phyloP scores from a whole-genome alignment of 2,329 filamentous ascomycete genomes.

The Talaromyces marneffei region DNA sequence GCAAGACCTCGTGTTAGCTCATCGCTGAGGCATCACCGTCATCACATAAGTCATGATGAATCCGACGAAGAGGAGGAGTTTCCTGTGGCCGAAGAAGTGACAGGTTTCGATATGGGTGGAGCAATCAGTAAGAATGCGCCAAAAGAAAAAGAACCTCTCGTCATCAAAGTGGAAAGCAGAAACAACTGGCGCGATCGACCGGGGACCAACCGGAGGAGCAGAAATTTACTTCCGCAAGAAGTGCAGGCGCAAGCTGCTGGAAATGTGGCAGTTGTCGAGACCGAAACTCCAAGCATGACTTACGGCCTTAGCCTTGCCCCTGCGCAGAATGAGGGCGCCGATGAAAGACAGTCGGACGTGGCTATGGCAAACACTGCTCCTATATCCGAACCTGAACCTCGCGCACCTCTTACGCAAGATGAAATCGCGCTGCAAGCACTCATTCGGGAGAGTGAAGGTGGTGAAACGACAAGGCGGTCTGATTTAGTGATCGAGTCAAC shows the following conservation, averaged over 20 bases:
- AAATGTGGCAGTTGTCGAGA: constrained; percentile 37
- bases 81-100: constrained; percentile 42
- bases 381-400: constrained; percentile 24
- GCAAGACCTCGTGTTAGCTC: constrained; percentile 21
- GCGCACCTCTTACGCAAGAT: constrained; percentile 49
- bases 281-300: constrained; percentile 47
- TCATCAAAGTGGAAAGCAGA: constrained; percentile 70
- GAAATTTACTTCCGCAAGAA: constrained; percentile 54
- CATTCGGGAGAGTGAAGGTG: constrained; percentile 49
- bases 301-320: constrained; percentile 51
- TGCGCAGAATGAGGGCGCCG: constrained; percentile 1
- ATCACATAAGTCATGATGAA: constrained; percentile 44
- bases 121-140: constrained; percentile 37
- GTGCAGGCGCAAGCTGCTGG: constrained; percentile 48
- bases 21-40: constrained; percentile 24
- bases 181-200: constrained; percentile 64
- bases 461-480: constrained; percentile 33
- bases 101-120: constrained; percentile 49
- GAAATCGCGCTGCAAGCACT: constrained; percentile 63
- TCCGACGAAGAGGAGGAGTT: constrained; percentile 47
- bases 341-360: constrained; percentile 24
- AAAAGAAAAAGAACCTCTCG: constrained; percentile 57
- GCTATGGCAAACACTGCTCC: constrained; percentile 23
- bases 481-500: constrained; percentile 50
- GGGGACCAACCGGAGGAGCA: constrained; percentile 48